A percentile compares a stretch with the other conserved stretches of the same genome.
phyloP scores from a whole-genome alignment of 108 stramenopile genomes.

The Pseudonitzschia delicatissima region DNA sequence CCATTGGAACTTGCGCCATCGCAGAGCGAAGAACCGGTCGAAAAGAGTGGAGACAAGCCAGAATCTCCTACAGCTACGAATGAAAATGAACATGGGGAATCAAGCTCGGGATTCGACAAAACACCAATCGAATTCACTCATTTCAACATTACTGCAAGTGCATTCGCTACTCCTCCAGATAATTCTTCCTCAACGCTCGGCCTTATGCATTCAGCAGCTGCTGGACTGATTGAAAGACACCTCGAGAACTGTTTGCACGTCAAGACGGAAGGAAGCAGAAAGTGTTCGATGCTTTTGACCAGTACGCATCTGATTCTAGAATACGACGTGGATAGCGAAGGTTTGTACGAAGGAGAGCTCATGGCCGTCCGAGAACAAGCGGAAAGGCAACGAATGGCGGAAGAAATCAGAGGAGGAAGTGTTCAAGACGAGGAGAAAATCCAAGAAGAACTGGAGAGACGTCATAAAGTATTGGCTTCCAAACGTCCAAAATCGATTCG shows the following conservation, averaged over 20 bases:
- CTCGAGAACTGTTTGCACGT: conserved; percentile 80
- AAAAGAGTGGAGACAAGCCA: background rate
- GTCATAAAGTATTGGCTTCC: conserved; percentile 44
- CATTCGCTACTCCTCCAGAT: conserved; percentile 49
- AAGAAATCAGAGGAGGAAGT: conserved; percentile 35
- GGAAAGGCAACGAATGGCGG: conserved; percentile 42
- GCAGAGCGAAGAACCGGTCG: conserved; percentile 12
- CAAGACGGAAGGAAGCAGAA: conserved; percentile 71
- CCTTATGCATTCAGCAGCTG: conserved; percentile 71
- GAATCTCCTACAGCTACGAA: background rate
- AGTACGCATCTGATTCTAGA: conserved; percentile 84
- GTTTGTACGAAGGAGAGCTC: conserved; percentile 78
- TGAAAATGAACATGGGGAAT: conserved; percentile 26
- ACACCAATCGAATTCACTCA: conserved; percentile 28
- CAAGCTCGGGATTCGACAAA: conserved; percentile 15
- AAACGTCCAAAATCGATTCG: conserved; percentile 86
- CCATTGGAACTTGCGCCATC: conserved; percentile 28
- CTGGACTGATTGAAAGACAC: conserved; percentile 74
- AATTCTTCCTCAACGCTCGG: conserved; percentile 57
- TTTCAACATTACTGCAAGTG: conserved; percentile 46
- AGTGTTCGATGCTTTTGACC: conserved; percentile 74
- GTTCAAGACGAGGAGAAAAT: conserved; percentile 39
- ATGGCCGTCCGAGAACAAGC: conserved; percentile 58
- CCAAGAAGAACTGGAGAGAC: conserved; percentile 46
- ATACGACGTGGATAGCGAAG: conserved; percentile 72